Evolutionary conservation across 805 yeast species (phyloP), one percentile per base, ranked within the genome.

Genomic region (Candida ascalaphidarum): DNA sequence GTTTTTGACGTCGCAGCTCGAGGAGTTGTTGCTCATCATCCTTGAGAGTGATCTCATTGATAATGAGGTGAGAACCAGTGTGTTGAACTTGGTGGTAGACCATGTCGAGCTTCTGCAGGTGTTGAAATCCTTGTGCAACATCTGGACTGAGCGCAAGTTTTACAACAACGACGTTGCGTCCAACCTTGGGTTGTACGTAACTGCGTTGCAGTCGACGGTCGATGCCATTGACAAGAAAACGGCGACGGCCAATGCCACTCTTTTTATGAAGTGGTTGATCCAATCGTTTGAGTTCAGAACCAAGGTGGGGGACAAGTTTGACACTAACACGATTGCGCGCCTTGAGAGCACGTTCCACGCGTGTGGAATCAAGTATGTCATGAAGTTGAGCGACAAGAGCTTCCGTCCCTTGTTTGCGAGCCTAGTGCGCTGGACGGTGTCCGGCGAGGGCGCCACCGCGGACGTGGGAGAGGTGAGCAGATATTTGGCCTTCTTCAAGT

Each of bases 371-470:
- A 63, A 64, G 14, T 78, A 76, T 41, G 94, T 89, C 12, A 69
- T 92, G 78, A 88, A 89, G 55, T 70, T 92, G 57, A 92, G 92
- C 50, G 98, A 92, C 52, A 85, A 84, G 59, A 73, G 78, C 14
- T 92, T 92, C 68, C 74, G 96, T 48, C 98, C 98, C 12, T 62
- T 84, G 48, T 92, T 92, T 58, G 89, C 88, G 5, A 65, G 78
- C 15, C 63, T 85, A 42, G 86, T 81, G 9, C 74, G 86, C 50
- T 92, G 98, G 98, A 94, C 96, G 2, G 71, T 83, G 43, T 81
- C 77, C 37, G 94, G 86, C 33, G 94, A 80, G 52, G 86, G 81
- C 23, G 70, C 71, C 9, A 57, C 50, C 4, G 40, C 52, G 5
- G 46, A 47, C 16, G 68, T 71, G 22, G 55, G 69, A 11, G 76